Base-by-base conservation (phyloP, 768 basidiomycete species). In the Mrakia frigida region DNA sequence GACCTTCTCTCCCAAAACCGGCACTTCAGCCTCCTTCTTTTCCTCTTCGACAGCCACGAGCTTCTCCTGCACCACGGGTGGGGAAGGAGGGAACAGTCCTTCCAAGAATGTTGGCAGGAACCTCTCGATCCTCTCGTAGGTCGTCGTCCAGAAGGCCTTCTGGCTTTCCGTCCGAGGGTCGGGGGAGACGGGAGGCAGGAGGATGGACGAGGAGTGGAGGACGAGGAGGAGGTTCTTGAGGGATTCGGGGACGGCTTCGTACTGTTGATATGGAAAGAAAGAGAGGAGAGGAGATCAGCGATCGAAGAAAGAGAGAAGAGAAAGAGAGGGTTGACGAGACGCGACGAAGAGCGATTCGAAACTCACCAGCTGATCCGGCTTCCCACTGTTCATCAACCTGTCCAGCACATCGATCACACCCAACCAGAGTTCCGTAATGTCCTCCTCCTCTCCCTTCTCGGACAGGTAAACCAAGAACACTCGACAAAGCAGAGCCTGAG, bases 161-260 rank as follows among this genome's bases (percentile, higher is more conserved):
- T 82, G 84, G 71, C 59, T 79, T 9, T 79, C 68, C 21, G 81
- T 78, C 46, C 81, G 23, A 4, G 67, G 79, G 76, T 89, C 87
- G 18, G 72, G 41, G 9, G 75, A 69, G 83, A 84, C 18, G 85
- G 88, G 90, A 5, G 92, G 92, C 6, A 92, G 87, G 25, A 99
- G 88, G 74, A 95, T 89, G 6, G 88, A 87, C 0, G 91, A 90
- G 1, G 94, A 92, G 80, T 94, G 90, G 93, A 99, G 95, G 69
- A 99, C 96, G 68, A 98, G 87, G 23, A 99, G 85, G 69, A 96
- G 92, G 81, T 98, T 98, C 85, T 98, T 98, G 80, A 99, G 87
- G 1, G 94, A 95, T 84, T 99, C 97, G 0, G 93, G 94, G 28
- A 97, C 87, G 0, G 96, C 96, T 82, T 99, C 97, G 82, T 90